These are phyloP conservation scores for Urochloa ruziziensis DNA, from an alignment of 176 grass and related monocot species.

Conservation along the genomic window DNA sequence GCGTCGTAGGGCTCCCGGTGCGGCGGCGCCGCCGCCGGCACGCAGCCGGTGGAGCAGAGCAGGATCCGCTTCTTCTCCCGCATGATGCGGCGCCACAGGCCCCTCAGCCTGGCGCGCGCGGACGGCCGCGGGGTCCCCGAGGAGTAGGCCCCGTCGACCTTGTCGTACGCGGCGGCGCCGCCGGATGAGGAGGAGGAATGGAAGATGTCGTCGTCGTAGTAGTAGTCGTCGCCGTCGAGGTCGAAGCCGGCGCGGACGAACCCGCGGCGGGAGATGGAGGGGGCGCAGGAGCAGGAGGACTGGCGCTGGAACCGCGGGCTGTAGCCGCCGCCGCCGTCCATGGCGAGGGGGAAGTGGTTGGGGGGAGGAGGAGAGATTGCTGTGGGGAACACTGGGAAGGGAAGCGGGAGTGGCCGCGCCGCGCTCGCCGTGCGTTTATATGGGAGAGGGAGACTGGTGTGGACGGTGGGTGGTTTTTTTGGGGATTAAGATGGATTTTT, in stretches of 20 bases:
- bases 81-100: conserved; percentile 65
- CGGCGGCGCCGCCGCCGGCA: conserved; percentile 24
- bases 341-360: conserved; percentile 4
- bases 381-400: background rate
- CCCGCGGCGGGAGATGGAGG: conserved; percentile 39
- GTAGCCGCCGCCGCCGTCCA: conserved; percentile 46
- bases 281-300: conserved; percentile 60
- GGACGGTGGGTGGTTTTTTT: conserved; percentile 24
- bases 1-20: conserved; percentile 65
- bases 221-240: conserved; percentile 28
- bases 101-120: conserved; percentile 39
- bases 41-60: conserved; percentile 54
- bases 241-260: conserved; percentile 50
- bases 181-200: background rate
- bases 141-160: background rate
- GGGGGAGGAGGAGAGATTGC: background rate
- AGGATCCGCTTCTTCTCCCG: conserved; percentile 66
- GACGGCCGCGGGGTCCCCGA: background rate
- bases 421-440: conserved; percentile 26
- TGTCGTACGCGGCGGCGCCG: background rate
- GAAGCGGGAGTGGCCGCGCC: background rate
- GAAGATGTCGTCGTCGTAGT: background rate
- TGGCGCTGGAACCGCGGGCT: conserved; percentile 58
- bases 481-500: background rate
- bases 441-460: conserved; percentile 11